Base-by-base conservation (phyloP, 1,284 basidiomycete genomes). In the Marasmius tenuissimus region DNA sequence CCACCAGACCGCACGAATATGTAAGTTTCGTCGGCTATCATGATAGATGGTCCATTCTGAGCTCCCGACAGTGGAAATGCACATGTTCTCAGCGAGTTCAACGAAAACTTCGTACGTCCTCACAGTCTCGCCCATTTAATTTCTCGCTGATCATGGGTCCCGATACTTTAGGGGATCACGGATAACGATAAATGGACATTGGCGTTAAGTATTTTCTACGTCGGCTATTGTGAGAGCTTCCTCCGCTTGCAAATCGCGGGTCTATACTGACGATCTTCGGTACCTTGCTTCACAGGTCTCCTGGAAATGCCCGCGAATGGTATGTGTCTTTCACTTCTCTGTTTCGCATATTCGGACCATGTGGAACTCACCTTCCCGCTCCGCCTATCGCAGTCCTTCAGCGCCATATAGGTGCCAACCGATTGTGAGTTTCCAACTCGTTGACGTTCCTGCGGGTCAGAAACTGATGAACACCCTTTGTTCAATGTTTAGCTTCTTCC, bases 251-350 rank as follows among this genome's bases (percentile, higher is more conserved):
- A 22, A 18, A 33, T 47, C 35, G 27, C 8, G 9, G n/a, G 58
- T 27, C 45, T 14, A 42, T 16, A 34, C 18, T 8, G 5, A 20
- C 11, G 10, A 14, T 3, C 40, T 42, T 42, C 27, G 27, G 27
- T 27, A 27, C 27, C 40, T 5, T 47, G n/a, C 12, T 20, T 4
- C 62, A 20, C 27, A 84, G 82, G 82, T 67, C 73, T 85, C 1
- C 69, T 85, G 6, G 83, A 85, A 67, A 85, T 85, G 73, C 83
- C 83, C 16, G 82, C 83, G 0, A 85, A 85, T 65, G 73, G 83
- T 81, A 57, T 47, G 70, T 69, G 5, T 33, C 34, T 54, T 60
- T n/a, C 47, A 18, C 16, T 22, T 16, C 18, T 18, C 20, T 37
- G 11, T 42, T 35, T 12, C 22, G 14, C 4, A 50, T 12, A 50